Conservation (phyloP, 2,329 filamentous ascomycete genomes). For the Penicillium polonicum region DNA sequence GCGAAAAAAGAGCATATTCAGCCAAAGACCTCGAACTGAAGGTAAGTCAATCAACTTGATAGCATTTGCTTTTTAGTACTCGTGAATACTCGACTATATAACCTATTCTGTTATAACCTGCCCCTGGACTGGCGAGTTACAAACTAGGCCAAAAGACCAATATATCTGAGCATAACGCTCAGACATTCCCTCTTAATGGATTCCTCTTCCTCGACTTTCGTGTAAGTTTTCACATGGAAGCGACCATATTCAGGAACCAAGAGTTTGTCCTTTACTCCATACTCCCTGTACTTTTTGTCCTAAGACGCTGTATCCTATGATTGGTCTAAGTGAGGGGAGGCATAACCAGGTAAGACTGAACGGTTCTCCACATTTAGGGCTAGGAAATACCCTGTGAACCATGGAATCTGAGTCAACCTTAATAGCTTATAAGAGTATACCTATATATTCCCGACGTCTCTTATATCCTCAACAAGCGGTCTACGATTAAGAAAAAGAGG, state of each 20-base stretch:
- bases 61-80: neutral
- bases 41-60: neutral
- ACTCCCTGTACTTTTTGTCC: neutral
- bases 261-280: neutral
- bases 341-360: neutral
- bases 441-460: neutral
- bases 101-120: no score
- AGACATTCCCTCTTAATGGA: neutral
- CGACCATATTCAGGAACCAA: neutral
- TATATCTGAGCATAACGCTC: no score
- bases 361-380: conserved; percentile 10
- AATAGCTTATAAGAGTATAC: neutral
- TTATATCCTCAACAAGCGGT: neutral
- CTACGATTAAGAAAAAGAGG: neutral
- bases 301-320: neutral
- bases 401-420: conserved; percentile 1
- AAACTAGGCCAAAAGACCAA: no score
- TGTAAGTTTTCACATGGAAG: neutral
- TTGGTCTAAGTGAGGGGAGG: neutral
- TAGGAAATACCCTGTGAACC: neutral
- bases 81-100: neutral
- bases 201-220: neutral
- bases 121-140: no score
- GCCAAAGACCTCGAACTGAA: neutral
- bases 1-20: no score